These are phyloP conservation scores for Lepiota venenata DNA, from an alignment of 768 basidiomycete genomes.

Conservation along the genomic window DNA sequence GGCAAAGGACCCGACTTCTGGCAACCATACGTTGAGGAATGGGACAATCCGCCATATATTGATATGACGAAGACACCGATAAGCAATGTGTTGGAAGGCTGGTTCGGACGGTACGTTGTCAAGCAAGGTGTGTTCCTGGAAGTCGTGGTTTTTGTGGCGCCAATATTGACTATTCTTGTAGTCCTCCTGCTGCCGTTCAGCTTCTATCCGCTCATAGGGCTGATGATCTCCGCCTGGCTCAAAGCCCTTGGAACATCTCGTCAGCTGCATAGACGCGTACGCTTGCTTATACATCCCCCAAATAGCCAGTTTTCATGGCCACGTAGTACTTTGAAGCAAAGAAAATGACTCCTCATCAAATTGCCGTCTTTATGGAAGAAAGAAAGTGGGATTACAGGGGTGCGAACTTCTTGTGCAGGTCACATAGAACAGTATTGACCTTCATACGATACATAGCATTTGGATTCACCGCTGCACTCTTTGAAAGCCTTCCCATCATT, in stretches of 20 bases:
- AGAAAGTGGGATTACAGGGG: slow-evolving; percentile 86
- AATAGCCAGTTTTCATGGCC: neutral
- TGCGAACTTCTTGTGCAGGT: slow-evolving; percentile 24
- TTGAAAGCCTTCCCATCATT: slow-evolving; percentile 79
- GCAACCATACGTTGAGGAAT: slow-evolving; percentile 80
- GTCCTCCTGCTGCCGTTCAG: slow-evolving; percentile 49
- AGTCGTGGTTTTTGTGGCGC: neutral
- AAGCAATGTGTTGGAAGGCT: slow-evolving; percentile 33
- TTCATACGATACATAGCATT: slow-evolving; percentile 50
- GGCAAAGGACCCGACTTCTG: slow-evolving; percentile 84
- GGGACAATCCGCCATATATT: slow-evolving; percentile 55
- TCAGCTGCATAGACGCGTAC: slow-evolving; percentile 64
- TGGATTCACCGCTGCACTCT: slow-evolving; percentile 78
- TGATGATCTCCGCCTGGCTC: slow-evolving; percentile 56
- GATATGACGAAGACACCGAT: slow-evolving; percentile 24
- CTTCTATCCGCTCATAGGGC: slow-evolving; percentile 69
- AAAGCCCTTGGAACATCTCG: slow-evolving; percentile 67
- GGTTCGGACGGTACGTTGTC: slow-evolving; percentile 38
- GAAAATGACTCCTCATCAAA: slow-evolving; percentile 69
- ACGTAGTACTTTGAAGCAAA: slow-evolving; percentile 80
- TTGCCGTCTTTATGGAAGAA: slow-evolving; percentile 80
- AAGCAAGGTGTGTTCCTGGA: slow-evolving; percentile 37
- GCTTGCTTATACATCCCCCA: slow-evolving; percentile 17
- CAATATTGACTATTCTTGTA: neutral
- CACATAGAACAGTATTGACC: neutral